Conservation (phyloP, 441 rosid species). For the Erodium chrysanthum region DNA sequence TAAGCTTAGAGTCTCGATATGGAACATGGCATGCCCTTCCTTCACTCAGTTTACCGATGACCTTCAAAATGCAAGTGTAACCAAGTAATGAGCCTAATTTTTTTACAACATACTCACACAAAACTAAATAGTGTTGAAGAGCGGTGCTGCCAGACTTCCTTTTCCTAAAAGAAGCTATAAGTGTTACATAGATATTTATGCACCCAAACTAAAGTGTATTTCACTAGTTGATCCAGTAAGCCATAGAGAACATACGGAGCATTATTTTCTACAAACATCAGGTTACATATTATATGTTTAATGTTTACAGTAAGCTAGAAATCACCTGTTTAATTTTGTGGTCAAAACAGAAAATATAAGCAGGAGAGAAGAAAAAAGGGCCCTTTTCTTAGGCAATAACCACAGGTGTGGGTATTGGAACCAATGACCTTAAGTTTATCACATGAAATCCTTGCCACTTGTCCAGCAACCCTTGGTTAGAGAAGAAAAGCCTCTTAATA, state of each 20-base stretch:
- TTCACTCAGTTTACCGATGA: conserved; percentile 93
- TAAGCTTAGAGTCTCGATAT: conserved; percentile 94
- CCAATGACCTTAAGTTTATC: neutral
- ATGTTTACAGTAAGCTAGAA: neutral
- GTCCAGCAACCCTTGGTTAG: neutral
- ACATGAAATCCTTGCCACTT: neutral
- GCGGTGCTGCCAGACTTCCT: neutral
- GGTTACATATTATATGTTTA: neutral
- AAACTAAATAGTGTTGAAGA: neutral
- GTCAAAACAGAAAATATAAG: neutral
- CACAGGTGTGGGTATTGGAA: neutral
- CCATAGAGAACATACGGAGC: neutral
- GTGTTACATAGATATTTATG: neutral
- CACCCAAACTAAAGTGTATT: neutral
- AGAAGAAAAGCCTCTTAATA: neutral
- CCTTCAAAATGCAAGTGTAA: conserved; percentile 39
- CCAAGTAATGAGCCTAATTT: conserved; percentile 8
- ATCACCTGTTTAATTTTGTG: neutral
- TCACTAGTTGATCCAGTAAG: neutral
- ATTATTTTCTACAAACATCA: neutral
- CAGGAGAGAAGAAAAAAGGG: neutral
- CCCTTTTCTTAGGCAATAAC: neutral
- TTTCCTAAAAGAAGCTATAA: neutral
- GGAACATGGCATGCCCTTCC: conserved; percentile 99
- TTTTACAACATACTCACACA: neutral